A percentile compares a stretch with the other conserved stretches of the same genome.
Evolutionary conservation across 495 filamentous ascomycete genomes (phyloP).

Genomic region (Neurospora sp.): DNA sequence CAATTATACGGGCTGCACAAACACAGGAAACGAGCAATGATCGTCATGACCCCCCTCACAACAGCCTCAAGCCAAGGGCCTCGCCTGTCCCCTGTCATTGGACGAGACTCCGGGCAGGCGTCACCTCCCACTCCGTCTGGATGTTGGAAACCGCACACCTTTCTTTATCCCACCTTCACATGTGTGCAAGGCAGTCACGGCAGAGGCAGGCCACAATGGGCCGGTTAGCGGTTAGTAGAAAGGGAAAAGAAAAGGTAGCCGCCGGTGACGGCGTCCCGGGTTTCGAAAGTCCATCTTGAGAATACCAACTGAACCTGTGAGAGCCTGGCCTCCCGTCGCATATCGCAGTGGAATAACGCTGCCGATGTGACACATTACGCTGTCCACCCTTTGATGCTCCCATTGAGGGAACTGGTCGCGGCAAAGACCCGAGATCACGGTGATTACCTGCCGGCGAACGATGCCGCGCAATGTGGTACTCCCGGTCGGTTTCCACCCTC

Average conservation of each 20-base stretch:
- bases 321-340: neutral
- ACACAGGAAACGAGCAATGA: neutral
- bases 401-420: neutral
- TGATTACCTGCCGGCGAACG: neutral
- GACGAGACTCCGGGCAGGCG: neutral
- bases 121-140: neutral
- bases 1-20: neutral
- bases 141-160: neutral
- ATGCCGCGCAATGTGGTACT: neutral
- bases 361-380: neutral
- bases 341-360: neutral
- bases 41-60: neutral
- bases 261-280: neutral
- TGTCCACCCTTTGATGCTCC: neutral
- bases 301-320: neutral
- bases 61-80: neutral
- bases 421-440: neutral
- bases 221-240: neutral
- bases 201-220: neutral
- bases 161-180: neutral
- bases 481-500: neutral
- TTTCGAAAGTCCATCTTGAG: neutral
- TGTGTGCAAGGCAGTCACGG: neutral
- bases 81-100: neutral
- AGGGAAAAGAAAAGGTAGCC: neutral